Conservation (phyloP, 106 monocot genomes). For the Dioscorea alata region DNA sequence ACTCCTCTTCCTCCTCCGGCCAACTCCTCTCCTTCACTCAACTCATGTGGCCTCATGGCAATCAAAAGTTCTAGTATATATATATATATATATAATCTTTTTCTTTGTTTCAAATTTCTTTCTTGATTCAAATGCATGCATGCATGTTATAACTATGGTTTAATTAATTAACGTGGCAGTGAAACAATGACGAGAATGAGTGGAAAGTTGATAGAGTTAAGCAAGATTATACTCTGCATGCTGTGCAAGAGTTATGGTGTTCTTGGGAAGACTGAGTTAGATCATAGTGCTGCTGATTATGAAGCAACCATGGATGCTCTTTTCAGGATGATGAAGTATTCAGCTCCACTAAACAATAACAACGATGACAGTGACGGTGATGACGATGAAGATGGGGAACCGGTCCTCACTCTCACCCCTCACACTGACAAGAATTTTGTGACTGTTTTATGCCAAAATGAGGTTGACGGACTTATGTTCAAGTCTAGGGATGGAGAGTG, state of each 20-base stretch:
- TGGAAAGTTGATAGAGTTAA: constrained; percentile 2
- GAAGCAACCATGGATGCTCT: neutral
- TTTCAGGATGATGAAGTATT: constrained; percentile 7
- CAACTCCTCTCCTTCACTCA: neutral
- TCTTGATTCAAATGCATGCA: neutral
- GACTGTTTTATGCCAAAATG: constrained; percentile 1
- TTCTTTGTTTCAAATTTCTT: too few relatives aligned
- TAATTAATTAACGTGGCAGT: neutral
- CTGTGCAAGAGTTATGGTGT: constrained; percentile 3
- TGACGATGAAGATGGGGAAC: too few relatives aligned
- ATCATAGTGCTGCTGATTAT: too few relatives aligned
- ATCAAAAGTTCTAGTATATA: neutral
- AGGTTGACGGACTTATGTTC: constrained; percentile 1
- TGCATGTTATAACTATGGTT: neutral
- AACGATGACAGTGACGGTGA: too few relatives aligned
- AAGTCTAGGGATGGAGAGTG: constrained; percentile 7
- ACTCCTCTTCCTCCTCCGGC: neutral
- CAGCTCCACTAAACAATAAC: neutral
- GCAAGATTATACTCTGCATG: neutral
- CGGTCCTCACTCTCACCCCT: neutral
- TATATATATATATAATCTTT: neutral
- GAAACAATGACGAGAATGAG: constrained; percentile 4
- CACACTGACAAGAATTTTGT: constrained; percentile 4
- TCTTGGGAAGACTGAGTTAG: too few relatives aligned
- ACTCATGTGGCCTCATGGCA: neutral